A percentile compares a stretch with the other conserved stretches of the same genome.
phyloP scores from a whole-genome alignment of 2,329 filamentous ascomycete genomes.

The Mariannaea elegans region DNA sequence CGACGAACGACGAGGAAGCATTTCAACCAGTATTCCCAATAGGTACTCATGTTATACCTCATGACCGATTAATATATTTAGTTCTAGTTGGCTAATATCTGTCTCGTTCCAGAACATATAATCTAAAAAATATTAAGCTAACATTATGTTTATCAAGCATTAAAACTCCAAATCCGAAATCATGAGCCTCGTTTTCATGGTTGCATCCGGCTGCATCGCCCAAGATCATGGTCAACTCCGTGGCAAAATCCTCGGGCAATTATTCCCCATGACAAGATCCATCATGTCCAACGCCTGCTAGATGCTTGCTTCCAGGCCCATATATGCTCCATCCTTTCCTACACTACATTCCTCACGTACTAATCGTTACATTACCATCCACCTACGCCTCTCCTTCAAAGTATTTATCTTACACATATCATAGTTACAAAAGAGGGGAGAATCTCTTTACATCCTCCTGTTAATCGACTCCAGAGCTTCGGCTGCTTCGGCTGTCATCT shows the following conservation, averaged over 20 bases:
- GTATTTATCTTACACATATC: constrained; percentile 11
- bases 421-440: background rate
- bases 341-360: constrained; percentile 7
- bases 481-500: constrained; percentile 38
- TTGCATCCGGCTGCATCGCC: background rate
- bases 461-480: constrained; percentile 40
- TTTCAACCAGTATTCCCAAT: too few species aligned
- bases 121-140: background rate
- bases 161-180: background rate
- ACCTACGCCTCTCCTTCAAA: background rate
- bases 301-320: constrained; percentile 21
- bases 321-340: constrained; percentile 13
- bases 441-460: background rate
- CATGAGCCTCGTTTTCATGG: background rate
- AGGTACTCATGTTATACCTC: too few species aligned
- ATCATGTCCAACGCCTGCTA: constrained; percentile 28
- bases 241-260: background rate
- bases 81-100: too few species aligned
- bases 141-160: background rate
- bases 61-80: too few species aligned
- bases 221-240: background rate
- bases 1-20: too few species aligned
- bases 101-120: background rate
- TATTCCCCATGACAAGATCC: constrained; percentile 18
- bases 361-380: constrained; percentile 10